phyloP scores from a whole-genome alignment of 1,139 yeast genomes.

The Nakaseomyces nivariensis region DNA sequence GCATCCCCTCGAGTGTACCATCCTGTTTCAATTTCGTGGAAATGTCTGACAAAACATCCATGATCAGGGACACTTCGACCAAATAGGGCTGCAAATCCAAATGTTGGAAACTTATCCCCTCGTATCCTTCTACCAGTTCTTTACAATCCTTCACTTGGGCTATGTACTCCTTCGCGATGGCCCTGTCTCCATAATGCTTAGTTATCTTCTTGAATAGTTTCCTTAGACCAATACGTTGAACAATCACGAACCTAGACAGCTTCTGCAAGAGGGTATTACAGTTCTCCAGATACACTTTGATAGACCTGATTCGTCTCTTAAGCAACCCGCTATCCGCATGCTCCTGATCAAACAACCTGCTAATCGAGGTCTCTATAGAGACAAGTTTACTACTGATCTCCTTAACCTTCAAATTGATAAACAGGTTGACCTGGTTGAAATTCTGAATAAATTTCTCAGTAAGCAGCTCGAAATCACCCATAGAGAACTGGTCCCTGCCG shows the following conservation, averaged over 20 bases:
- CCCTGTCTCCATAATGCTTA: slow-evolving; percentile 41
- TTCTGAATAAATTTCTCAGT: slow-evolving; percentile 31
- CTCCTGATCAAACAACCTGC: slow-evolving; percentile 1
- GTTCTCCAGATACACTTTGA: slow-evolving; percentile 15
- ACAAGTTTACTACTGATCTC: slow-evolving; percentile 23
- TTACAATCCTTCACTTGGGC: slow-evolving; percentile 30
- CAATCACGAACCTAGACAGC: slow-evolving; percentile 60
- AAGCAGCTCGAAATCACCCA: slow-evolving; percentile 15
- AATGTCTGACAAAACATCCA: slow-evolving; percentile 39
- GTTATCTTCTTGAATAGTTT: slow-evolving; percentile 73
- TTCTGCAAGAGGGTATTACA: slow-evolving; percentile 46
- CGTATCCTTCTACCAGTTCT: slow-evolving; percentile 27
- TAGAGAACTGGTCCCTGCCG: not conserved
- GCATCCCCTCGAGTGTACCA: not conserved
- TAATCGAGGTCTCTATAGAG: slow-evolving; percentile 20
- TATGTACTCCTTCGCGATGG: slow-evolving; percentile 29
- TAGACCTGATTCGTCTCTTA: slow-evolving; percentile 11
- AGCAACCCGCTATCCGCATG: not conserved
- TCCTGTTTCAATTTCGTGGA: not conserved
- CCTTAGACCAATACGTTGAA: slow-evolving; percentile 74
- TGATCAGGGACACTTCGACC: slow-evolving; percentile 49
- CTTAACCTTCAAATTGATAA: slow-evolving; percentile 24
- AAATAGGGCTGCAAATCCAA: slow-evolving; percentile 59
- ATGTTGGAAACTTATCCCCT: slow-evolving; percentile 47
- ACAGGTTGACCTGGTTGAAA: slow-evolving; percentile 24